Evolutionary conservation across 2,329 filamentous ascomycete genomes (phyloP), one percentile per base, ranked within the genome.

Genomic region (Neofusicoccum sp.): DNA sequence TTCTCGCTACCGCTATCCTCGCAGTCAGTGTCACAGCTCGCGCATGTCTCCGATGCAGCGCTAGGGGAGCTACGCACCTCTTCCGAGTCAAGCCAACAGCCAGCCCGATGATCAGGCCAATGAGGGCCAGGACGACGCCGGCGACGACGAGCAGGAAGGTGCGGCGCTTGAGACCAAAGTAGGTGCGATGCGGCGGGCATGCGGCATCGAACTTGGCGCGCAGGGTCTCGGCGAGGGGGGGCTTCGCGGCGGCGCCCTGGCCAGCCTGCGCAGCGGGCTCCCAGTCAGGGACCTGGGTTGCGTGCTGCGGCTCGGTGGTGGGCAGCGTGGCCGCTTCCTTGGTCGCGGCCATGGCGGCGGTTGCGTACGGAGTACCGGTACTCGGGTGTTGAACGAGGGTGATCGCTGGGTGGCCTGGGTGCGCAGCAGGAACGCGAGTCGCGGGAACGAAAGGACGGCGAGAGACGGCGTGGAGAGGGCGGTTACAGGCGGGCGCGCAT

Each of bases 231-330:
- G 16, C 31, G 11, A 60, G n/a, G 11, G 30, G 6, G 16, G 12
- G 47, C 24, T 51, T 51, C 12, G 12, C 14, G 26, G 30, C 44
- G 3, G 47, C 12, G 16, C 38, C 58, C 2, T 26, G 30, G 12
- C 16, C 30, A 12, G 26, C 47, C 16, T 51, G 38, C 7, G 58
- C 58, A 8, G 58, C 47, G 14, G 48, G 45, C 31, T 60, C 58
- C 58, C 58, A 60, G 38, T 60, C 58, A 38, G 58, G 58, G 26
- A 60, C 36, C n/a, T 60, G 58, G 12, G 40, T 45, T 8, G 36
- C n/a, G 8, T 41, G 51, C 26, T 36, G 26, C 14, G 51, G 51
- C 20, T 41, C 26, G 14, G 51, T 43, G 4, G 51, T 43, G 26
- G 51, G 51, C 3, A 56, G 51, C 14, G 38, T 31, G 31, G 51